Base-by-base conservation (phyloP, 129 eudicot species). In the Arctium minus region DNA sequence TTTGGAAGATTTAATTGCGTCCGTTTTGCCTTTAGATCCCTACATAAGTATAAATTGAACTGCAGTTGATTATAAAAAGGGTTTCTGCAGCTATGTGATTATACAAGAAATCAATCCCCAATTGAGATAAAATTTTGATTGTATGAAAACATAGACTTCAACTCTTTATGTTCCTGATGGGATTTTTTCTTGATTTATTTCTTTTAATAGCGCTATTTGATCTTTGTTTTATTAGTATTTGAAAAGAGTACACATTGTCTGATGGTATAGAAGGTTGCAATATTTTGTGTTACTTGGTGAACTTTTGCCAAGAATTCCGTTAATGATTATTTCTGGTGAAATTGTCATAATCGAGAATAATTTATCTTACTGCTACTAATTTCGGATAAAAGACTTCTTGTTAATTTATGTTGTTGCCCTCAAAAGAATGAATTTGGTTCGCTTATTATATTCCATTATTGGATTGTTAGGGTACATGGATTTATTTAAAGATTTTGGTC, bases 21-120 rank as follows among this genome's bases (percentile, higher is more conserved):
- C 32, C 17, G 40, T 35, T 82, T 82, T 67, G 75, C 56, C 39
- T 27, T 56, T 65, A 46, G 77, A 77, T 77, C 78, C 44, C 10
- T 3, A 13, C 12, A 22, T 22, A 39, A 7, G 44, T 32, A 76
- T 33, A 72, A 33, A 15, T 76, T 44, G 38, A 60, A 17, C 65
- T 15, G 6, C 27, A 15, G 65, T 17, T 56, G 65, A 56, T 56
- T 17, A 56, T 56, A 53, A 53, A 53, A 13, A 56, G 67, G 67
- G 67, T 56, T 17, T 56, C 13, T 37, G 60, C 62, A 78, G 74
- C 37, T 69, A 32, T 70, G 33, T 79, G 76, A 32, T 79, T 70
- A 44, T 70, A 12, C 48, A n/a, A 46, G 7, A 18, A 42, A n/a
- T 8, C 6, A 70, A 48, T 70, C 75, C 44, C 6, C 39, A 79